phyloP scores from a whole-genome alignment of 129 eudicot genomes.

The Escallonia rubra region DNA sequence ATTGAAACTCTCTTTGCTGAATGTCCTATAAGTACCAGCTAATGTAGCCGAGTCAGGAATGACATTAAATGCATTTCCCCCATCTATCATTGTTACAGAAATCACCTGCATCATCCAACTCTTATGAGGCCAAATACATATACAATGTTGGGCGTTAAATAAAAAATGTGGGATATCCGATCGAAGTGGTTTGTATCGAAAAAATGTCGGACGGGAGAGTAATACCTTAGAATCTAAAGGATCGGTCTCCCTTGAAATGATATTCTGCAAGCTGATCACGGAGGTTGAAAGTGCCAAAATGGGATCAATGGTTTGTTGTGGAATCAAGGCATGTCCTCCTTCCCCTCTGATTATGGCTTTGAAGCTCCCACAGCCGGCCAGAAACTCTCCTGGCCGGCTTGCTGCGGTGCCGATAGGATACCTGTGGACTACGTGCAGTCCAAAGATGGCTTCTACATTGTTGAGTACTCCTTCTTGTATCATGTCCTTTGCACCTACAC shows the following conservation, averaged over 20 bases:
- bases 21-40: conserved; percentile 66
- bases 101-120: conserved; percentile 46
- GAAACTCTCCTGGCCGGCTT: conserved; percentile 46
- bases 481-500: conserved; percentile 61
- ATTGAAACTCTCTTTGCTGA: conserved; percentile 45
- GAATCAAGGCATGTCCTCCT: conserved; percentile 48
- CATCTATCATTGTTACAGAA: conserved; percentile 52
- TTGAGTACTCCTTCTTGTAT: conserved; percentile 51
- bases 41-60: conserved; percentile 52
- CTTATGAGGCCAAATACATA: not conserved
- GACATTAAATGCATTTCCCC: conserved; percentile 36
- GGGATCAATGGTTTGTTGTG: conserved; percentile 45
- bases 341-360: conserved; percentile 44
- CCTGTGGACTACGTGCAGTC: conserved; percentile 37
- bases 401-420: conserved; percentile 51
- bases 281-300: conserved; percentile 66
- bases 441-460: conserved; percentile 58
- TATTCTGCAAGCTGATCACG: conserved; percentile 54
- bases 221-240: conserved; percentile 59
- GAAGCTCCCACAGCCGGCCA: conserved; percentile 77
- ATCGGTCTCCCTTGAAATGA: conserved; percentile 63
- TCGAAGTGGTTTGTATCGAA: not conserved
- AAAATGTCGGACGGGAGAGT: no score
- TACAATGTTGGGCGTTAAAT: not conserved
- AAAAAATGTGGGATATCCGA: not conserved